Conservation (phyloP, 179 eudicot species). For the Camellia oleifera region DNA sequence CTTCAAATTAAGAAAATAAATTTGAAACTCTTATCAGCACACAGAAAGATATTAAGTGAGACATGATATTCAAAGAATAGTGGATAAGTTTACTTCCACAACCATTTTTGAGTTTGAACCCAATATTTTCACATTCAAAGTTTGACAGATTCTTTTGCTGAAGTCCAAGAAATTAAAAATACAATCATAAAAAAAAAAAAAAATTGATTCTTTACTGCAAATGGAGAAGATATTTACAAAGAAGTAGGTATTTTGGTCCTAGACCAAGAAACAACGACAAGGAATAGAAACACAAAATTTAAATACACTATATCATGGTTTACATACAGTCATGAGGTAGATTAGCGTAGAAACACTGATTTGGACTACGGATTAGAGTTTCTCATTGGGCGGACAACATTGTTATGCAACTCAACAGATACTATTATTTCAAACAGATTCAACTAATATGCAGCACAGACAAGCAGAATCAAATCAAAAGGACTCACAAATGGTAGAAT, state of each 20-base stretch:
- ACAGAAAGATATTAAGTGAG: not conserved
- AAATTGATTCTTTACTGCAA: not conserved
- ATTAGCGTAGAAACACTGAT: not conserved
- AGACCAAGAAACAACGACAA: not conserved
- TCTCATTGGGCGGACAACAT: not conserved
- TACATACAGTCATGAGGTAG: not conserved
- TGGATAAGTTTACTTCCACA: not conserved
- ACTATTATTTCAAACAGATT: not conserved
- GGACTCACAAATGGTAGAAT: not conserved
- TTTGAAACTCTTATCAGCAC: not conserved
- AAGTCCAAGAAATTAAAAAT: not conserved
- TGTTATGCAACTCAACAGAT: not conserved
- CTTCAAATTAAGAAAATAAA: not conserved
- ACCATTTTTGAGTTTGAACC: not conserved
- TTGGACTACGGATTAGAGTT: not conserved
- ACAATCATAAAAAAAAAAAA: not conserved
- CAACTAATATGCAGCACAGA: not conserved
- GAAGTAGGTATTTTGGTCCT: not conserved
- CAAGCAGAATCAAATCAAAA: not conserved
- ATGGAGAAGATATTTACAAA: not conserved
- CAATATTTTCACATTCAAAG: not conserved
- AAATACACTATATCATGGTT: not conserved
- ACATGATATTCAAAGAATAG: not conserved
- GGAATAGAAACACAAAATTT: not conserved
- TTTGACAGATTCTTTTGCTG: not conserved